Conservation (phyloP, 108 stramenopile species). For the Pseudonitzschia multiseries region DNA sequence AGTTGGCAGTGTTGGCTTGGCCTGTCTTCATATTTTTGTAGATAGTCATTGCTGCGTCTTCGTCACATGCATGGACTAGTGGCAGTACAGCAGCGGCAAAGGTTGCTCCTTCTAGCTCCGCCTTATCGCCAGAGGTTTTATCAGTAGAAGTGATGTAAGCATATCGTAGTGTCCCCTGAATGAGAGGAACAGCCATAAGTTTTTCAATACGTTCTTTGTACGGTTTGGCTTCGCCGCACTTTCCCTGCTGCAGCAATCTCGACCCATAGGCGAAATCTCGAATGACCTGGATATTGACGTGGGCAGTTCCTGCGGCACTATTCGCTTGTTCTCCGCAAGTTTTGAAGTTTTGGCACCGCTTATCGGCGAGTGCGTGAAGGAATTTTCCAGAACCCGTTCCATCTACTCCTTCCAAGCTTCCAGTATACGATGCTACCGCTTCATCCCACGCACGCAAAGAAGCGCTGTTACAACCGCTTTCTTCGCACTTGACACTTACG, state of each 20-base stretch:
- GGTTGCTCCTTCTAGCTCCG: conserved; percentile 62
- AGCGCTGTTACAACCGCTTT: conserved; percentile 61
- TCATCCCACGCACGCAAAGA: conserved; percentile 70
- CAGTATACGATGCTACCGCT: conserved; percentile 63
- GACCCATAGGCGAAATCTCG: conserved; percentile 51
- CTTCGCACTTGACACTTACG: conserved; percentile 36
- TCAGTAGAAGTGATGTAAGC: conserved; percentile 46
- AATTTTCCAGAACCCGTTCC: conserved; percentile 52
- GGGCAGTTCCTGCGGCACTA: conserved; percentile 44
- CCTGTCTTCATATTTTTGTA: conserved; percentile 61
- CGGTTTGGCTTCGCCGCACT: conserved; percentile 49
- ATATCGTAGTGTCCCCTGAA: conserved; percentile 74
- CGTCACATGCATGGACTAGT: conserved; percentile 50
- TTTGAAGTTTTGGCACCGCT: conserved; percentile 66
- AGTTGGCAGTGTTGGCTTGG: conserved; percentile 31
- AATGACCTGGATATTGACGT: conserved; percentile 65
- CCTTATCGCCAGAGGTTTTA: conserved; percentile 36
- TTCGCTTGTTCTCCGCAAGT: conserved; percentile 61
- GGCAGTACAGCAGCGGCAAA: conserved; percentile 81
- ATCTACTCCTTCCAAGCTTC: conserved; percentile 56
- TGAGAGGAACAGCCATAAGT: conserved; percentile 69
- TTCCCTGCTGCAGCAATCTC: conserved; percentile 38
- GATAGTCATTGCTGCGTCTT: conserved; percentile 54
- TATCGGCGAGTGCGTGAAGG: conserved; percentile 68
- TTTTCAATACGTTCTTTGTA: conserved; percentile 50